phyloP scores from a whole-genome alignment of 345 rosid species.

The Erucastrum elatum region DNA sequence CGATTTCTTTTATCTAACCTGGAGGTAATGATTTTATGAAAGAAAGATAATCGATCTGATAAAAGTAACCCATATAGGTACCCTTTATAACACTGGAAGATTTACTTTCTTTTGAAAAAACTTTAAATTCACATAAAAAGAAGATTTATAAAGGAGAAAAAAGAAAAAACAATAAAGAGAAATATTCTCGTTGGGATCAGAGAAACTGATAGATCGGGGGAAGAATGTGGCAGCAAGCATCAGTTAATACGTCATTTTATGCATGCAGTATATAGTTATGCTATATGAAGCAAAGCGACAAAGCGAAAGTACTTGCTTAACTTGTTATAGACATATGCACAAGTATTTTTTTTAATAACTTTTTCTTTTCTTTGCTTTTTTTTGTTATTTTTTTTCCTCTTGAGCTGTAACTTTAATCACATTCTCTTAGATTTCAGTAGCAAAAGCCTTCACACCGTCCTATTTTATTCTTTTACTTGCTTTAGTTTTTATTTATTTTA shows the following conservation, averaged over 20 bases:
- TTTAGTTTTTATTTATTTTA: not conserved
- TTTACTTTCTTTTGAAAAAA: constrained; percentile 35
- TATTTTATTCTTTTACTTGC: constrained; percentile 20
- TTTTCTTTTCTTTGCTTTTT: constrained; percentile 36
- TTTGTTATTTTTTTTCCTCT: constrained; percentile 14
- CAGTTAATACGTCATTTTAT: constrained; percentile 42
- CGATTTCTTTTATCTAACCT: constrained; percentile 34
- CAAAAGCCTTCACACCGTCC: constrained; percentile 32
- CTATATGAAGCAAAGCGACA: constrained; percentile 34
- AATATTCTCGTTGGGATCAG: constrained; percentile 53
- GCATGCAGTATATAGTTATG: constrained; percentile 32
- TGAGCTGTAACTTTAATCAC: constrained; percentile 45
- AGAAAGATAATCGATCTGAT: constrained; percentile 42
- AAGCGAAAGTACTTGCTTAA: constrained; percentile 31
- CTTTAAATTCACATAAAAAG: constrained; percentile 42
- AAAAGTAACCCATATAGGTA: constrained; percentile 37
- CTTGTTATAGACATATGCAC: not conserved
- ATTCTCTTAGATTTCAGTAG: constrained; percentile 51
- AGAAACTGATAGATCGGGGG: constrained; percentile 45
- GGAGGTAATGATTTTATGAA: constrained; percentile 38
- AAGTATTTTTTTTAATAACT: not conserved
- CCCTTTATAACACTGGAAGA: constrained; percentile 43
- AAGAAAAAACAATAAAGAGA: constrained; percentile 33
- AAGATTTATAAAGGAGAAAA: constrained; percentile 37
- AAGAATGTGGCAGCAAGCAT: constrained; percentile 47